phyloP scores from a whole-genome alignment of 176 grass and related monocot species.

The barley (Hordeum vulgare) region DNA sequence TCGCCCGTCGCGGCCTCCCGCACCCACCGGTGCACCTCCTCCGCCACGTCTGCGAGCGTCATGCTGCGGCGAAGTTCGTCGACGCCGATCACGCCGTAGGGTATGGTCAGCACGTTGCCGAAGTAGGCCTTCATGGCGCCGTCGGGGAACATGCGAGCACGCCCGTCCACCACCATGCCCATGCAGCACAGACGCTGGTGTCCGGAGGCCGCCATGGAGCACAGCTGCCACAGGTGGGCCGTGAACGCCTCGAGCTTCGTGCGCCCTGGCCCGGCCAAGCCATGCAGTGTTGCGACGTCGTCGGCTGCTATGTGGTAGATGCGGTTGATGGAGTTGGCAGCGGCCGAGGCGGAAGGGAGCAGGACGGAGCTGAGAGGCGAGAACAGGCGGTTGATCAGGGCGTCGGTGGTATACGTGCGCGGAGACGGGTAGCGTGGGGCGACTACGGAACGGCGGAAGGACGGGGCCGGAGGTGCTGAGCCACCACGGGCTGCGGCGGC shows the following conservation, averaged over 20 bases:
- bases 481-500: slow-evolving; percentile 16
- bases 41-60: slow-evolving; percentile 39
- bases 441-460: slow-evolving; percentile 47
- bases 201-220: slow-evolving; percentile 12
- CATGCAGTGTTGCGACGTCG: slow-evolving; percentile 31
- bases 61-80: background rate
- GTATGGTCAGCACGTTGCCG: slow-evolving; percentile 67
- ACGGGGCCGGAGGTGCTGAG: background rate
- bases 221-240: slow-evolving; percentile 58
- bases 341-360: background rate
- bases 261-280: slow-evolving; percentile 6
- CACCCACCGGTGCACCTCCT: slow-evolving; percentile 26
- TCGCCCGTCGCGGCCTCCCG: background rate
- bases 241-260: slow-evolving; percentile 68
- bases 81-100: slow-evolving; percentile 29
- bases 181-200: slow-evolving; percentile 44
- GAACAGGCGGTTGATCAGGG: slow-evolving; percentile 40
- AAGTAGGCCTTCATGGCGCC: slow-evolving; percentile 49
- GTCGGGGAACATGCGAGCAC: slow-evolving; percentile 15
- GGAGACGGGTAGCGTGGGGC: slow-evolving; percentile 26
- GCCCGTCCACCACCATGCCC: slow-evolving; percentile 66
- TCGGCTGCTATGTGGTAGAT: slow-evolving; percentile 44
- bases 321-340: slow-evolving; percentile 32
- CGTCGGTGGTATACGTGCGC: slow-evolving; percentile 17
- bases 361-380: slow-evolving; percentile 28